These are phyloP conservation scores for Begonia fuchsioides DNA, from an alignment of 306 rosid species.

Conservation along the genomic window DNA sequence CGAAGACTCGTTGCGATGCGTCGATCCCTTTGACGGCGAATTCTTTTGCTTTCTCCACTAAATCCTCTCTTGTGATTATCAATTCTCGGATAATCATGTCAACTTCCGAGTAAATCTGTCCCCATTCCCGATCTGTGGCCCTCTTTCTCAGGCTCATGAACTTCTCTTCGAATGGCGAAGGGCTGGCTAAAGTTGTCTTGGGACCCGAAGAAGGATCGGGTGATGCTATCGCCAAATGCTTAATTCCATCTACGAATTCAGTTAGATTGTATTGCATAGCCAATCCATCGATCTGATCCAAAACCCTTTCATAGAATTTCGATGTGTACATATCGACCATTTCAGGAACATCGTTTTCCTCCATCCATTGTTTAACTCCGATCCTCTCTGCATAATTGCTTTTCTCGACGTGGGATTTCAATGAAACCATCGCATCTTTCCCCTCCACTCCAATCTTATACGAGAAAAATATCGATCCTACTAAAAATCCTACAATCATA, in stretches of 20 bases:
- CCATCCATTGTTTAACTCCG: constrained; percentile 87
- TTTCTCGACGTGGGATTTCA: constrained; percentile 68
- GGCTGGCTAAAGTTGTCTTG: constrained; percentile 25
- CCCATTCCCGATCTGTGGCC: constrained; percentile 63
- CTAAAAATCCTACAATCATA: constrained; percentile 73
- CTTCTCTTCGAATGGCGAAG: constrained; percentile 51
- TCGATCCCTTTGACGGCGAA: constrained; percentile 62
- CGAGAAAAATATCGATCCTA: constrained; percentile 64
- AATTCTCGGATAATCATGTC: constrained; percentile 56
- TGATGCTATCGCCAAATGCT: constrained; percentile 49
- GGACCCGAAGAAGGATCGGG: constrained; percentile 32
- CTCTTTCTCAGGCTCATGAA: constrained; percentile 54
- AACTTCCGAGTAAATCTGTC: constrained; percentile 47
- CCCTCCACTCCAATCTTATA: constrained; percentile 92
- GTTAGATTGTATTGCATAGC: constrained; percentile 84
- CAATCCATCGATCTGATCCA: constrained; percentile 72
- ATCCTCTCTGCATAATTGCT: constrained; percentile 78
- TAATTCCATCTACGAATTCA: constrained; percentile 69
- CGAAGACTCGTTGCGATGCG: constrained; percentile 54
- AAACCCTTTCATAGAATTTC: constrained; percentile 61
- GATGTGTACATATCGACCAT: constrained; percentile 70
- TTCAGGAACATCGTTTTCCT: constrained; percentile 90
- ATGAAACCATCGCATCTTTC: constrained; percentile 73
- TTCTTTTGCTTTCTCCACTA: constrained; percentile 80
- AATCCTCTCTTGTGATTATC: constrained; percentile 62